phyloP scores from a whole-genome alignment of 164 flowering plant species.

The Dillenia suffruticosa region DNA sequence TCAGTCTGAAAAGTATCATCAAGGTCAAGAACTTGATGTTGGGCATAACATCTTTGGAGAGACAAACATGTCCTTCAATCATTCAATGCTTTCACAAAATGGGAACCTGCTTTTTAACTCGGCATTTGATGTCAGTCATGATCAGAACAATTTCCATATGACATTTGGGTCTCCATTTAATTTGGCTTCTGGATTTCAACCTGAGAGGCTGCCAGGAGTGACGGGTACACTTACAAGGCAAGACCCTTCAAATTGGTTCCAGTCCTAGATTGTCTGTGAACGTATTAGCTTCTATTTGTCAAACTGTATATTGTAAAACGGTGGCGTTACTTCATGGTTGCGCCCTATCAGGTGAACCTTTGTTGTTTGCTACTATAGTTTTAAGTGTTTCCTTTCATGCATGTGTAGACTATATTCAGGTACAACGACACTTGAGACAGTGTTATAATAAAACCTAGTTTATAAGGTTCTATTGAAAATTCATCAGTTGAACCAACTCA shows the following conservation, averaged over 20 bases:
- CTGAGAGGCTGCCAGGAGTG: constrained; percentile 20
- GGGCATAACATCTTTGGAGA: constrained; percentile 35
- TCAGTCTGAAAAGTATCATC: constrained; percentile 29
- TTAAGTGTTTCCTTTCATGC: too few species aligned
- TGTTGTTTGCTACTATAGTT: too few species aligned
- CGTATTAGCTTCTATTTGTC: too few species aligned
- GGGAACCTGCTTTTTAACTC: constrained; percentile 36
- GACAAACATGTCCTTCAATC: constrained; percentile 22
- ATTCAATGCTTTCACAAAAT: constrained; percentile 25
- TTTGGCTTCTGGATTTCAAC: constrained; percentile 29
- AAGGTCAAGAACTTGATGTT: constrained; percentile 25
- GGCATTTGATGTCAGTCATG: constrained; percentile 26
- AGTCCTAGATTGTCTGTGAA: neutral
- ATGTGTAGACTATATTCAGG: too few species aligned
- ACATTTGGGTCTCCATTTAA: constrained; percentile 52
- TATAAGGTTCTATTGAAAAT: too few species aligned
- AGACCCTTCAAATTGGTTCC: constrained; percentile 51
- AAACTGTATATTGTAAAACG: too few species aligned
- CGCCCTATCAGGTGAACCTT: too few species aligned
- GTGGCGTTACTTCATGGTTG: too few species aligned
- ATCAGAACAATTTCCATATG: constrained; percentile 20
- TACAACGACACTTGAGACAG: too few species aligned
- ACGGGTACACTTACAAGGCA: constrained; percentile 32
- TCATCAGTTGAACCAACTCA: too few species aligned
- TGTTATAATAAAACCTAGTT: too few species aligned